Percentiles rank a stretch among this genome's conserved stretches.
Conservation (phyloP, 2,329 filamentous ascomycete genomes). For the Ceratocystis variospora region DNA sequence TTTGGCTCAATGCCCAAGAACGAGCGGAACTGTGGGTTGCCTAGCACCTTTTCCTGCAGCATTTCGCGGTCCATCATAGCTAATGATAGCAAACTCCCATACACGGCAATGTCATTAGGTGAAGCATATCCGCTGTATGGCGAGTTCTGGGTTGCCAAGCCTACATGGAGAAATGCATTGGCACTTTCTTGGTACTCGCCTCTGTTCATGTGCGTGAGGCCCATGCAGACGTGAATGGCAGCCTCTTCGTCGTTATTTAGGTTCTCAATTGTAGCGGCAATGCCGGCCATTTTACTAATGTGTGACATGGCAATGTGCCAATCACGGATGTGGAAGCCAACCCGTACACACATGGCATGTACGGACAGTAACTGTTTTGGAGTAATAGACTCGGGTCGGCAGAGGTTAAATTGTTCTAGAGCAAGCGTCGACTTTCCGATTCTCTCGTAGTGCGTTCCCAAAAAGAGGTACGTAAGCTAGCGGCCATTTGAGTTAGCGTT, state of each 20-base stretch:
- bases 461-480: slow-evolving; percentile 54
- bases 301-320: slow-evolving; percentile 55
- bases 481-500: background rate
- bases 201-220: slow-evolving; percentile 45
- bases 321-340: slow-evolving; percentile 62
- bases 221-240: slow-evolving; percentile 24
- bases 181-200: slow-evolving; percentile 34
- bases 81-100: slow-evolving; percentile 78
- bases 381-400: slow-evolving; percentile 82
- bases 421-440: slow-evolving; percentile 62
- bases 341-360: slow-evolving; percentile 61
- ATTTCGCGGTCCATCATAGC: slow-evolving; percentile 74
- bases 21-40: slow-evolving; percentile 65
- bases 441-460: slow-evolving; percentile 68
- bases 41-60: slow-evolving; percentile 62
- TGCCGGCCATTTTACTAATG: slow-evolving; percentile 47
- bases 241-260: slow-evolving; percentile 26
- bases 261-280: slow-evolving; percentile 21
- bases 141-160: slow-evolving; percentile 47
- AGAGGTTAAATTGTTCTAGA: slow-evolving; percentile 64
- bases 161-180: slow-evolving; percentile 23
- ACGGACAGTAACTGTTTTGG: slow-evolving; percentile 74
- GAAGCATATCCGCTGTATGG: slow-evolving; percentile 60
- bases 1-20: slow-evolving; percentile 91
- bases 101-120: slow-evolving; percentile 79